phyloP scores from a whole-genome alignment of 2,329 filamentous ascomycete species.

The Colletotrichum aenigma region DNA sequence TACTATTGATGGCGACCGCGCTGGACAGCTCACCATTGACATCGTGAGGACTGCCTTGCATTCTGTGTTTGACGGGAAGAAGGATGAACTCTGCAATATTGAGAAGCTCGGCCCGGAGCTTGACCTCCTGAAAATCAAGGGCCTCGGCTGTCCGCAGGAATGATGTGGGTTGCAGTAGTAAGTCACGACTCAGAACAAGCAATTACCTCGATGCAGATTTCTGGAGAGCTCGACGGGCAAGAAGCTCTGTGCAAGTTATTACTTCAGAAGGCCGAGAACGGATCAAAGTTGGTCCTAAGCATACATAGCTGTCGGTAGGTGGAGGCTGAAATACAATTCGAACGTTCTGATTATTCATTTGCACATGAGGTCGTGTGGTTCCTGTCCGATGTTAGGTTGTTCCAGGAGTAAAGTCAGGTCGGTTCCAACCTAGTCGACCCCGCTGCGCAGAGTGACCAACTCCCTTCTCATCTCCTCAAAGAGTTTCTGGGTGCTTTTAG shows the following conservation, averaged over 20 bases:
- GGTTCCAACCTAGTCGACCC: not conserved
- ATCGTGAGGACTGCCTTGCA: not conserved
- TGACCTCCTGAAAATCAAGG: not conserved
- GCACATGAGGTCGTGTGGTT: not conserved
- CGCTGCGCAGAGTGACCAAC: not conserved
- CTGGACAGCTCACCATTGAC: not conserved
- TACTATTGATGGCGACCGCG: not conserved
- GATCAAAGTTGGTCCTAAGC: not conserved
- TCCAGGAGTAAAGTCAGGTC: not conserved
- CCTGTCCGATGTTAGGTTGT: not conserved
- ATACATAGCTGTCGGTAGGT: not conserved
- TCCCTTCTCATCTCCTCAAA: not conserved
- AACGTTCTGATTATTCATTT: not conserved
- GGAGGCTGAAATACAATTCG: not conserved
- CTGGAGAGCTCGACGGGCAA: not conserved
- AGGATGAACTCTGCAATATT: not conserved
- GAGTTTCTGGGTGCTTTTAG: accelerated
- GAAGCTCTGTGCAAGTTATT: not conserved
- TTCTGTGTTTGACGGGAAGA: not conserved
- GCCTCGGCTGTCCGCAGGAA: not conserved
- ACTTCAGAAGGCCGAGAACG: not conserved
- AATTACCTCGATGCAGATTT: not conserved
- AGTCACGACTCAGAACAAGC: not conserved
- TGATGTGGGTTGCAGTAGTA: not conserved
- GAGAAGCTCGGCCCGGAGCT: not conserved